These are phyloP conservation scores for Saraca asoca DNA, from an alignment of 331 rosid species.

Conservation along the genomic window DNA sequence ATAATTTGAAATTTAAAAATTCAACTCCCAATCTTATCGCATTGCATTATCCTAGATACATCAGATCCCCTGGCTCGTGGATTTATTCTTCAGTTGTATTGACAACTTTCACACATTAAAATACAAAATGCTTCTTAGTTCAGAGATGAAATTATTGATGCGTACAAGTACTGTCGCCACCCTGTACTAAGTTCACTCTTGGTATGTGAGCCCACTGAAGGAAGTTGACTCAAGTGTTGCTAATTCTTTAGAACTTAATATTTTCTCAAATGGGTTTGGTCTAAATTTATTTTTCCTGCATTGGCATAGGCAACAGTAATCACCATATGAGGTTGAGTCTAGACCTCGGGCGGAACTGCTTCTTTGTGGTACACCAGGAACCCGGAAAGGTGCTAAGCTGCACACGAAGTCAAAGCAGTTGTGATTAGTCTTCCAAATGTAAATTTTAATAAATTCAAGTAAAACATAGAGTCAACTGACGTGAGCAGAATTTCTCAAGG, in stretches of 20 bases:
- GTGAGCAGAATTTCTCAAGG: background rate
- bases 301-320: conserved; percentile 29
- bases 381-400: conserved; percentile 84
- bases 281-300: background rate
- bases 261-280: background rate
- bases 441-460: too few species aligned
- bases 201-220: too few species aligned
- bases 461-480: too few species aligned
- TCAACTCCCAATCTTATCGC: background rate
- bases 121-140: too few species aligned
- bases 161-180: too few species aligned
- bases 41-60: background rate
- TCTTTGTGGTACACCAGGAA: conserved; percentile 71
- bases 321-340: conserved; percentile 55
- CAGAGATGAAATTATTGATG: too few species aligned
- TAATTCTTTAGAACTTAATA: too few species aligned
- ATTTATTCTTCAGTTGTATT: conserved; percentile 1
- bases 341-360: conserved; percentile 61
- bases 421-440: too few species aligned
- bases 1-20: too few species aligned
- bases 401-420: background rate
- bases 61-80: conserved; percentile 2
- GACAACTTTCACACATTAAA: conserved; percentile 4
- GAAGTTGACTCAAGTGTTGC: too few species aligned
- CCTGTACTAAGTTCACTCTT: too few species aligned